Evolutionary conservation across 2,329 filamentous ascomycete genomes (phyloP).

Genomic region (Diaporthe sp.): DNA sequence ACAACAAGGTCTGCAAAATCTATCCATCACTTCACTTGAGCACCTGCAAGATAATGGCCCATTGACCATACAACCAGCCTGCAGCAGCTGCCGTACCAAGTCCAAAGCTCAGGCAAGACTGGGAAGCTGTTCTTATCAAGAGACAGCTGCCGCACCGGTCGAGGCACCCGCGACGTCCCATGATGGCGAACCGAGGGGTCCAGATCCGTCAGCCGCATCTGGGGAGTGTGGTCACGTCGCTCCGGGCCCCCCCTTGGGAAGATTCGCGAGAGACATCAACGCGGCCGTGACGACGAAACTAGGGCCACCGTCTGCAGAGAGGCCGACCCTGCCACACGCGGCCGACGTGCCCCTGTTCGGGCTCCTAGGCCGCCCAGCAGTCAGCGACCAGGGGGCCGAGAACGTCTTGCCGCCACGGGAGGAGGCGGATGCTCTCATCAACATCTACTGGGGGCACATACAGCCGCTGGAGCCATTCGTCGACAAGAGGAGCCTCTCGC

Average conservation of each 20-base stretch:
- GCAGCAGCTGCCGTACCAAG: not conserved
- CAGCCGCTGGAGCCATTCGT: constrained; percentile 63
- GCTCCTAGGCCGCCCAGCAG: not conserved
- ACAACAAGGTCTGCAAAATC: not conserved
- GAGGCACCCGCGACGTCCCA: not conserved
- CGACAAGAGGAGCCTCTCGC: constrained; percentile 53
- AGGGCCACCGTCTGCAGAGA: not conserved
- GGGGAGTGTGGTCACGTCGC: constrained; percentile 38
- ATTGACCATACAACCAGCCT: constrained; percentile 42
- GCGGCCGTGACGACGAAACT: constrained; percentile 9
- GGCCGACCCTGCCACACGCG: not conserved
- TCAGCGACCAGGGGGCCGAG: constrained; percentile 39
- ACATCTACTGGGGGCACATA: constrained; percentile 62
- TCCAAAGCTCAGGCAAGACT: not conserved
- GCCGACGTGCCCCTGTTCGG: not conserved
- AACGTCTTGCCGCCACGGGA: constrained; percentile 61
- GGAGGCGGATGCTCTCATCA: constrained; percentile 60
- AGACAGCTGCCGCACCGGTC: not conserved
- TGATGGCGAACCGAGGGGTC: not conserved
- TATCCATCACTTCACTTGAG: constrained; percentile 48
- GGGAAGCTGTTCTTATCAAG: not conserved
- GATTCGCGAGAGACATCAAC: not conserved
- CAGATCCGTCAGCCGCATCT: constrained; percentile 32
- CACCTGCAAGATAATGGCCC: constrained; percentile 48
- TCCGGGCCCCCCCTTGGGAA: not conserved